These are phyloP conservation scores for Prunus fruticosa DNA, from an alignment of 306 rosid genomes.

Conservation along the genomic window DNA sequence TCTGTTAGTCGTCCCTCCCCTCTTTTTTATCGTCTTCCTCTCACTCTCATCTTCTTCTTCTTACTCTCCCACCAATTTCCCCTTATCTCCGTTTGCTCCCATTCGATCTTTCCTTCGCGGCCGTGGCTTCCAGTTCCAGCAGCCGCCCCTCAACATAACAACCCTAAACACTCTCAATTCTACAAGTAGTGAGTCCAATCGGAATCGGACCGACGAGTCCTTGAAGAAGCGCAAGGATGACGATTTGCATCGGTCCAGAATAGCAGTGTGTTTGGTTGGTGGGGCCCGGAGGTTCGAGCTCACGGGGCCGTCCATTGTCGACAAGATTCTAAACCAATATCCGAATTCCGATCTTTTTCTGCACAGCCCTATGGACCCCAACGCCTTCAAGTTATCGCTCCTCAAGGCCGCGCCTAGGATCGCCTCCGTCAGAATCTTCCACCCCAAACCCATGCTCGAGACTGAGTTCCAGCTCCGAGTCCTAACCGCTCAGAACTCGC, in stretches of 20 bases:
- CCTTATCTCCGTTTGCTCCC: slow-evolving; percentile 30
- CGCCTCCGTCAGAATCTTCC: slow-evolving; percentile 60
- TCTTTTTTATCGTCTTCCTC: slow-evolving; percentile 45
- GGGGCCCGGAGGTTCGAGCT: slow-evolving; percentile 95
- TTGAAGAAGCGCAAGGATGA: slow-evolving; percentile 19
- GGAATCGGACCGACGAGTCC: background rate
- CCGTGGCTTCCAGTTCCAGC: slow-evolving; percentile 22
- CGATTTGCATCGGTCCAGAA: slow-evolving; percentile 56
- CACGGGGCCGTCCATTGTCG: slow-evolving; percentile 75
- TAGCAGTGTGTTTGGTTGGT: slow-evolving; percentile 90
- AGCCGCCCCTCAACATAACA: background rate
- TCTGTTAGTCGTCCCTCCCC: slow-evolving; percentile 40
- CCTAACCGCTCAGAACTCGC: slow-evolving; percentile 67
- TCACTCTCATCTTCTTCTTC: slow-evolving; percentile 27
- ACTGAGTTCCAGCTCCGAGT: slow-evolving; percentile 63
- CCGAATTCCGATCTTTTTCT: slow-evolving; percentile 87
- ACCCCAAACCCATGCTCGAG: slow-evolving; percentile 51
- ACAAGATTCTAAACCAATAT: slow-evolving; percentile 52
- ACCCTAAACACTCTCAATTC: background rate
- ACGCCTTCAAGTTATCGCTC: slow-evolving; percentile 67
- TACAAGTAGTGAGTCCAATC: background rate
- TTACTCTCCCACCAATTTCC: slow-evolving; percentile 9
- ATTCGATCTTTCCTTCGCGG: slow-evolving; percentile 35
- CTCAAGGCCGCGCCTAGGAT: slow-evolving; percentile 57
- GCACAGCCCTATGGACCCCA: slow-evolving; percentile 56